Base-by-base conservation (phyloP, 106 monocot genomes). In the Allium sativum region DNA sequence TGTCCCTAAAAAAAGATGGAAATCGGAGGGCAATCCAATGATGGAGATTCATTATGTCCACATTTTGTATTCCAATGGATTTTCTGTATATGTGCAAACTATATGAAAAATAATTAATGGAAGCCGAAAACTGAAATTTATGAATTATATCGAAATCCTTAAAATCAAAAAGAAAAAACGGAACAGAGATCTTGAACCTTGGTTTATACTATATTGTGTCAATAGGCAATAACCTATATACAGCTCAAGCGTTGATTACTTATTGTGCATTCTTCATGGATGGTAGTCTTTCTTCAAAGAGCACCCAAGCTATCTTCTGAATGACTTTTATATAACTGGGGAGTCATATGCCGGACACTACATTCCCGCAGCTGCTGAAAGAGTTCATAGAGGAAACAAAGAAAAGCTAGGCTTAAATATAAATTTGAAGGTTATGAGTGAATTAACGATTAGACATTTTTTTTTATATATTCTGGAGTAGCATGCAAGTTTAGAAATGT, bases 321-420 rank as follows among this genome's bases (percentile, higher is more conserved):
- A 78, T 51, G 79, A 79, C 45, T 74, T 74, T 22, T 79, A 74
- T 52, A 74, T 70, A 21, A 74, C 74, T 66, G 79, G 79, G 54
- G 79, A 79, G 41, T 79, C 79, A 61, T 79, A 79, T 61, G 79
- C 79, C 12, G 74, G 79, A 56, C 74, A 79, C 55, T 73, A 79
- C 56, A 74, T 79, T 46, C 74, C 79, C 74, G 79, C 79, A 70
- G 55, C 71, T 60, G 64, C 67, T 56, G 78, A 72, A 68, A 74
- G 82, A 55, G 67, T 82, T 59, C 74, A 74, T 57, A 70, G 71
- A 71, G 78, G 77, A 59, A 82, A 82, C 77, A 77, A 74, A 64
- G 74, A 74, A 46, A 74, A 71, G 13, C 42, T 68, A 48, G 71
- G 78, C n/a, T 43, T 81, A 41, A 62, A 77, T 17, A 47, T 81